These are phyloP conservation scores for Cryptococcus sp. DNA, from an alignment of 1,284 basidiomycete genomes.

Conservation along the genomic window DNA sequence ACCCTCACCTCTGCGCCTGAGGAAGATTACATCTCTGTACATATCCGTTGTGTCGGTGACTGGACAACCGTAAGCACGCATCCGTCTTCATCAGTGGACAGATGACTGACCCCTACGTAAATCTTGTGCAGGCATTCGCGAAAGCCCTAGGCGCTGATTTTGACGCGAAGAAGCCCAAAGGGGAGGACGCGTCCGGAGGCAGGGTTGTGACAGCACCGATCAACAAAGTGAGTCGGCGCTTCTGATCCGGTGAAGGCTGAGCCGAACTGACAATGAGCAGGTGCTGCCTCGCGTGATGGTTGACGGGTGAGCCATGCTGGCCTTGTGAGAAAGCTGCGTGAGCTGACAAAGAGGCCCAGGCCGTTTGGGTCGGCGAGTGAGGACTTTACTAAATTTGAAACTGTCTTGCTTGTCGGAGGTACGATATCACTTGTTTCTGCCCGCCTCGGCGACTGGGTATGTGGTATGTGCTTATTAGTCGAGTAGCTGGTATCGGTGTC, in stretches of 20 bases:
- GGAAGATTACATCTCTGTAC: conserved; percentile 76
- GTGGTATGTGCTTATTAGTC: background rate
- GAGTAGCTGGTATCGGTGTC: conserved; percentile 73
- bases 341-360: conserved; percentile 34
- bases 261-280: conserved; percentile 54
- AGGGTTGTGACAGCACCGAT: conserved; percentile 50
- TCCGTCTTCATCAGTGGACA: background rate
- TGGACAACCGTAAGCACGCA: conserved; percentile 61
- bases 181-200: conserved; percentile 45
- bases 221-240: conserved; percentile 18
- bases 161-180: conserved; percentile 53
- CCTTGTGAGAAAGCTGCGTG: background rate
- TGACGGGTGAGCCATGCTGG: conserved; percentile 55
- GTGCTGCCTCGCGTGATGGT: conserved; percentile 83
- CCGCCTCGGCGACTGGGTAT: conserved; percentile 2
- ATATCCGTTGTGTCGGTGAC: conserved; percentile 81
- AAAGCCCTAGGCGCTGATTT: conserved; percentile 80
- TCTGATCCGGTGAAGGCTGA: background rate
- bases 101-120: background rate
- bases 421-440: background rate
- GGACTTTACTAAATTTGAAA: conserved; percentile 71
- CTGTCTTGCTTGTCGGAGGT: conserved; percentile 73
- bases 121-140: conserved; percentile 55
- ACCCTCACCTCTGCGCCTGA: conserved; percentile 66
- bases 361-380: conserved; percentile 81